These are phyloP conservation scores for Crithidia bombi DNA, from an alignment of 208 protist genomes.

Conservation along the genomic window DNA sequence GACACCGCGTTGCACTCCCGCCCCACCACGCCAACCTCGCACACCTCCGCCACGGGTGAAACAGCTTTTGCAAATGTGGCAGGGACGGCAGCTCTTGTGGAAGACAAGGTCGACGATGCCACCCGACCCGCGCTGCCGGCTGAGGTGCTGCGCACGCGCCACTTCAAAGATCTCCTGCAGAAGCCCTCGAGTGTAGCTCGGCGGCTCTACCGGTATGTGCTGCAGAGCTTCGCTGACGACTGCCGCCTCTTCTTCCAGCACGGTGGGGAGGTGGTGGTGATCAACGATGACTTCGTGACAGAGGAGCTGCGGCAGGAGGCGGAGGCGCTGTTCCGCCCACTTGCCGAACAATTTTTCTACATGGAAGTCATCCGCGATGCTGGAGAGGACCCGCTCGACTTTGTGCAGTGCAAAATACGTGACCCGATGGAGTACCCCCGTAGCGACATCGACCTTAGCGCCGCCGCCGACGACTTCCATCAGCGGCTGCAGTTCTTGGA, in stretches of 20 bases:
- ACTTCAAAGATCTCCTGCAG: slow-evolving; percentile 65
- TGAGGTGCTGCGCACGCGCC: slow-evolving; percentile 51
- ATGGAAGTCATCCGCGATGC: slow-evolving; percentile 81
- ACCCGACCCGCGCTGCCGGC: slow-evolving; percentile 8
- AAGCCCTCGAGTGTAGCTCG: slow-evolving; percentile 61
- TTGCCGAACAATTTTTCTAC: slow-evolving; percentile 70
- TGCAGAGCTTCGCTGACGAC: slow-evolving; percentile 65
- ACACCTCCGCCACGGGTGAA: not conserved
- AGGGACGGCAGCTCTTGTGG: slow-evolving; percentile 9
- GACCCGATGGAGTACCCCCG: slow-evolving; percentile 75
- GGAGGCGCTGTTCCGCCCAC: slow-evolving; percentile 58
- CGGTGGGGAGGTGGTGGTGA: slow-evolving; percentile 81
- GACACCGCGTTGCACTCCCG: slow-evolving; percentile 6
- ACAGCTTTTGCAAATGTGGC: not conserved
- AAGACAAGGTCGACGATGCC: not conserved
- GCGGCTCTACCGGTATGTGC: slow-evolving; percentile 65
- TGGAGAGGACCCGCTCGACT: slow-evolving; percentile 45
- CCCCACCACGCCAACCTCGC: not conserved
- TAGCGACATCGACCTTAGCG: slow-evolving; percentile 22
- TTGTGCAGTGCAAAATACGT: slow-evolving; percentile 68
- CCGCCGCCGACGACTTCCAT: slow-evolving; percentile 65
- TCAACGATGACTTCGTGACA: slow-evolving; percentile 89
- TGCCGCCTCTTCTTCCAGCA: slow-evolving; percentile 69
- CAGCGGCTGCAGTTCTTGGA: slow-evolving; percentile 57
- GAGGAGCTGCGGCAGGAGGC: slow-evolving; percentile 75